Percentiles rank a stretch among this genome's conserved stretches.
phyloP scores from a whole-genome alignment of 768 basidiomycete genomes.

The Amanita rubescens region DNA sequence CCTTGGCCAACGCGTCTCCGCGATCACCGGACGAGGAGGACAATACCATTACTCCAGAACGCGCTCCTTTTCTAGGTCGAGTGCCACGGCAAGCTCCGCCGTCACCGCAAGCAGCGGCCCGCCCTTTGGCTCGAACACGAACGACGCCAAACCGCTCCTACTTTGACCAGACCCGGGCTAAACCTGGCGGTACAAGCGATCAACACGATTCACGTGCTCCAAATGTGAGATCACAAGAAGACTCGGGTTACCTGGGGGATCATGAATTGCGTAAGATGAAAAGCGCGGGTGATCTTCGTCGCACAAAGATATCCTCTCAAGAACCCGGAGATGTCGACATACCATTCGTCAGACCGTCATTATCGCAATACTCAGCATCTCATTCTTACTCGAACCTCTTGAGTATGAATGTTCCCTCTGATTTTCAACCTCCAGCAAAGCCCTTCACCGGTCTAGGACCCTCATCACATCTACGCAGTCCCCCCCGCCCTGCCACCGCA shows the following conservation, averaged over 20 bases:
- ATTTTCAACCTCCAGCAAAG: constrained; percentile 32
- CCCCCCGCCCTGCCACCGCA: constrained; percentile 28
- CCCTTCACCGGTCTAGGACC: constrained; percentile 68
- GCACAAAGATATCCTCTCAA: constrained; percentile 28
- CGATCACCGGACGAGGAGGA: constrained; percentile 54
- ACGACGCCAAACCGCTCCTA: constrained; percentile 65
- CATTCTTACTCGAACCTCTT: constrained; percentile 64
- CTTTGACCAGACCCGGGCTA: constrained; percentile 36
- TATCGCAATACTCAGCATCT: constrained; percentile 51
- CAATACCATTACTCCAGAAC: constrained; percentile 64
- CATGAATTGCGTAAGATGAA: constrained; percentile 77
- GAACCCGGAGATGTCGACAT: constrained; percentile 21
- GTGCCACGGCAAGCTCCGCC: constrained; percentile 24
- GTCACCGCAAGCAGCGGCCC: constrained; percentile 21
- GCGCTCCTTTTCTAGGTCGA: constrained; percentile 45
- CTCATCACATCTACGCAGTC: constrained; percentile 29
- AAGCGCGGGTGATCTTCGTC: constrained; percentile 75
- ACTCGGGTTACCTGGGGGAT: constrained; percentile 37
- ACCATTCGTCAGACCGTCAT: constrained; percentile 27
- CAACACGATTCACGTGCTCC: constrained; percentile 14
- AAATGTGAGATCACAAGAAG: constrained; percentile 25
- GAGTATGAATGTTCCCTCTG: constrained; percentile 28
- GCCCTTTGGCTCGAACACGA: constrained; percentile 59
- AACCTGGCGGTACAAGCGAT: constrained; percentile 20
- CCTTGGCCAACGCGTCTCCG: constrained; percentile 24